These are phyloP conservation scores for Candida xiaguanensis DNA, from an alignment of 805 yeast genomes.

Conservation along the genomic window DNA sequence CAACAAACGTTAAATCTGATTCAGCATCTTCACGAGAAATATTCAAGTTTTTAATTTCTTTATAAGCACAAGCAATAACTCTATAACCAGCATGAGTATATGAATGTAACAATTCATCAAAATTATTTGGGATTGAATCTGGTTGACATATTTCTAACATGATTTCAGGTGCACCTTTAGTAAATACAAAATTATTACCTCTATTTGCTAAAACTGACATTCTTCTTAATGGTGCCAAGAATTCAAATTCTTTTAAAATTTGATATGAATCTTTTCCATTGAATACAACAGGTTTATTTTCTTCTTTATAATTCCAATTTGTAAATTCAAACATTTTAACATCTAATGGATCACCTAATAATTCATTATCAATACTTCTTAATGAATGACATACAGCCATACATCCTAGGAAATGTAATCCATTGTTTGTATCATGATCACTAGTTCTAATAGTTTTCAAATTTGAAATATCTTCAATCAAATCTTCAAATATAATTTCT, in stretches of 20 bases:
- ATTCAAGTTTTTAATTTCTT: constrained; percentile 26
- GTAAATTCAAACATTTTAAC: constrained; percentile 91
- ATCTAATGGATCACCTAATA: constrained; percentile 93
- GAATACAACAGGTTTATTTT: constrained; percentile 22
- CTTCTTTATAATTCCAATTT: constrained; percentile 71
- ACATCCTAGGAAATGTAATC: constrained; percentile 31
- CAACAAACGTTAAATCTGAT: constrained; percentile 65
- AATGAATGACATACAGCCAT: constrained; percentile 87
- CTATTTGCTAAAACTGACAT: constrained; percentile 73
- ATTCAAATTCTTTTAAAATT: constrained; percentile 64
- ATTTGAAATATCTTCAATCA: constrained; percentile 14
- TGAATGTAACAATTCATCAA: constrained; percentile 65
- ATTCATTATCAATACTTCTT: constrained; percentile 68
- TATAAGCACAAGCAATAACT: constrained; percentile 91
- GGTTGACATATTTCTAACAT: constrained; percentile 74
- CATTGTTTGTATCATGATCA: constrained; percentile 27
- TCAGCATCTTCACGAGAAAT: constrained; percentile 63
- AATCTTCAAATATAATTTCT: constrained; percentile 32
- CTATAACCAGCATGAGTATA: constrained; percentile 94
- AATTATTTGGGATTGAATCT: constrained; percentile 69
- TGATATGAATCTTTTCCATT: constrained; percentile 18
- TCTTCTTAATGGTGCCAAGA: constrained; percentile 77
- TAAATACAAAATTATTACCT: constrained; percentile 36
- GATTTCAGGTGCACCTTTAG: constrained; percentile 98
- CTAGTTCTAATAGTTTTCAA: constrained; percentile 8